A percentile compares a stretch with the other conserved stretches of the same genome.
Evolutionary conservation across 345 rosid genomes (phyloP).

Genomic region (Cardamine chenopodiifolia): DNA sequence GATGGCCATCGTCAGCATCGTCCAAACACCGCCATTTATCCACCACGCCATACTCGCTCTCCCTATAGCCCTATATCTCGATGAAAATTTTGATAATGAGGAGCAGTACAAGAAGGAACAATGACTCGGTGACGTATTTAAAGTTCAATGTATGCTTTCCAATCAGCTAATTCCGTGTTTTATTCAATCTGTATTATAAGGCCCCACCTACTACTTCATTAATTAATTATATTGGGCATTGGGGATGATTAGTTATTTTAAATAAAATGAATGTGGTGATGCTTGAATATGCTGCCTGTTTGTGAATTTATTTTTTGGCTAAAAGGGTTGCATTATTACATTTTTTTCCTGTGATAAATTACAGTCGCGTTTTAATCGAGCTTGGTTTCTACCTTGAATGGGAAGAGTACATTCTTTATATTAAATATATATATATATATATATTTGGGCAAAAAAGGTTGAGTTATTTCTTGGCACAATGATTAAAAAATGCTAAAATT

Average conservation of each 20-base stretch:
- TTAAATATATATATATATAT: no score
- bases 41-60: constrained; percentile 16
- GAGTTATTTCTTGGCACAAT: background rate
- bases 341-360: background rate
- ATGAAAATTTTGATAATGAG: background rate
- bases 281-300: background rate
- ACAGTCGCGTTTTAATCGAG: background rate
- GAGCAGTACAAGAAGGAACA: background rate
- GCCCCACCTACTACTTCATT: constrained; percentile 26
- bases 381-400: background rate
- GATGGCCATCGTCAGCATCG: constrained; percentile 14
- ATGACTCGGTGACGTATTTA: constrained; percentile 38
- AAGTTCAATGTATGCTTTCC: constrained; percentile 34
- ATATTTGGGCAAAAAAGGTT: no score
- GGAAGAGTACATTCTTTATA: background rate
- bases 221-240: background rate
- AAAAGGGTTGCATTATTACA: background rate
- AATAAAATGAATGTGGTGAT: background rate
- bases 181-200: constrained; percentile 19
- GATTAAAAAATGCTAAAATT: no score
- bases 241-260: constrained; percentile 10
- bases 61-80: background rate
- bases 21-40: constrained; percentile 16
- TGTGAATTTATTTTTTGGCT: no score
- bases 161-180: constrained; percentile 37